Conservation (phyloP, 2,329 filamentous ascomycete species). For the Alternaria brassicae region DNA sequence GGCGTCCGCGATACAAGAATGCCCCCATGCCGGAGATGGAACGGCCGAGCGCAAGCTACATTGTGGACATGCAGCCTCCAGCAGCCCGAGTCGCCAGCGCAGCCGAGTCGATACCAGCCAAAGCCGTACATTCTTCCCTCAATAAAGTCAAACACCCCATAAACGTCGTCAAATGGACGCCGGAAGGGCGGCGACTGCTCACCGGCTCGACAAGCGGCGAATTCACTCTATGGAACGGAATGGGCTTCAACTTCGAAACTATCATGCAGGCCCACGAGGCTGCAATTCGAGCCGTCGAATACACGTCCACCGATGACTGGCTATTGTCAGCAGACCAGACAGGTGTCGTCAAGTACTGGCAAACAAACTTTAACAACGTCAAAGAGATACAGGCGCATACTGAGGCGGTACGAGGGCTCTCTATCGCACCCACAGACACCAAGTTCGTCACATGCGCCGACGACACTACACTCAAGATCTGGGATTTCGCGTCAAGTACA, state of each 20-base stretch:
- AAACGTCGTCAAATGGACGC: slow-evolving; percentile 97
- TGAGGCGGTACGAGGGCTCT: slow-evolving; percentile 87
- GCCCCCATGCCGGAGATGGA: slow-evolving; percentile 77
- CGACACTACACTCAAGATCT: slow-evolving; percentile 92
- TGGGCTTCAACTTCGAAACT: slow-evolving; percentile 98
- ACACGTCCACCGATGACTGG: slow-evolving; percentile 97
- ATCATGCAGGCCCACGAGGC: slow-evolving; percentile 98
- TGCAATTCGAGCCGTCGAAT: slow-evolving; percentile 80
- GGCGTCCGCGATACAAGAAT: slow-evolving; percentile 77
- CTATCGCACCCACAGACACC: slow-evolving; percentile 90
- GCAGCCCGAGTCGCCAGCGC: slow-evolving; percentile 75
- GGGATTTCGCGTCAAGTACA: slow-evolving; percentile 87
- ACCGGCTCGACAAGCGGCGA: slow-evolving; percentile 96
- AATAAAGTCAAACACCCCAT: slow-evolving; percentile 99
- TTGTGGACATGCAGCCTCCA: slow-evolving; percentile 90
- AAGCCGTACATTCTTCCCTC: slow-evolving; percentile 94
- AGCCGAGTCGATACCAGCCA: slow-evolving; percentile 89
- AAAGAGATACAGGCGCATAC: slow-evolving; percentile 91
- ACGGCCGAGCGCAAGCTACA: slow-evolving; percentile 85
- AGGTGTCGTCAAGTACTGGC: slow-evolving; percentile 97
- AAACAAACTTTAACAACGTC: slow-evolving; percentile 98
- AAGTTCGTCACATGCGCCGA: slow-evolving; percentile 98
- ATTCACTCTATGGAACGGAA: slow-evolving; percentile 98
- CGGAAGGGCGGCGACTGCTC: slow-evolving; percentile 87
- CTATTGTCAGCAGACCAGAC: slow-evolving; percentile 94